Evolutionary conservation across 1,284 basidiomycete genomes (phyloP).

Genomic region (Sporisorium reilianum): DNA sequence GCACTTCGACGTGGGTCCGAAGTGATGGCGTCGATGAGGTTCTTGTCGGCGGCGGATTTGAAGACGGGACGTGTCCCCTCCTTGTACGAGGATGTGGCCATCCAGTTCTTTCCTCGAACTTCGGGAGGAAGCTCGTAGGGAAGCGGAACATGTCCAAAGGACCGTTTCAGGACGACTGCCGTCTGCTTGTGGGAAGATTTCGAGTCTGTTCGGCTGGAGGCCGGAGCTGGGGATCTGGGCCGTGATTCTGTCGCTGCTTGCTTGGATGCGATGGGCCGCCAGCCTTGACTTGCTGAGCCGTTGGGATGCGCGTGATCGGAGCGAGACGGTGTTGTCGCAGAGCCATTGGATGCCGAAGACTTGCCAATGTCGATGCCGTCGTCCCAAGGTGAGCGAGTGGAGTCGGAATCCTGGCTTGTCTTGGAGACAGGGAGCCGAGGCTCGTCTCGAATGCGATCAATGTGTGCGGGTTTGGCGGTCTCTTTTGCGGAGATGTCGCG

Average conservation of each 20-base stretch:
- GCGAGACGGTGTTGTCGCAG: neutral
- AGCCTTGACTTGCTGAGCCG: constrained; percentile 9
- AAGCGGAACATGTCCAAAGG: constrained; percentile 44
- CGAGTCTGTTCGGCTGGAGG: neutral
- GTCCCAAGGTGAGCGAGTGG: neutral
- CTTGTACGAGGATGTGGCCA: constrained; percentile 16
- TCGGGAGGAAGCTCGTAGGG: constrained; percentile 52
- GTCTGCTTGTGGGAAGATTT: neutral
- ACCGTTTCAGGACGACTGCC: constrained; percentile 7
- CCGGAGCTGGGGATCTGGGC: neutral
- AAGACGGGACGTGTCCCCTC: constrained; percentile 1
- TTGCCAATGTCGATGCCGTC: neutral
- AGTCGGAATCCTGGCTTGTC: neutral
- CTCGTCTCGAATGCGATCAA: neutral
- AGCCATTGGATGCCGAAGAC: neutral
- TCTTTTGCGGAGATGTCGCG: neutral
- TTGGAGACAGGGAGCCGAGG: neutral
- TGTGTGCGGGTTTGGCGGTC: neutral
- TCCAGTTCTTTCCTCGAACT: constrained; percentile 24
- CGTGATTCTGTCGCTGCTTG: neutral
- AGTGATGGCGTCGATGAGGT: constrained; percentile 12
- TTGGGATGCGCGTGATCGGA: neutral
- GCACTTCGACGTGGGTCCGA: constrained; percentile 16
- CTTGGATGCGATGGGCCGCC: constrained; percentile 1
- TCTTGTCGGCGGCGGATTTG: constrained; percentile 26